These are phyloP conservation scores for Hydnomerulius pinastri DNA, from an alignment of 768 basidiomycete species.

Conservation along the genomic window DNA sequence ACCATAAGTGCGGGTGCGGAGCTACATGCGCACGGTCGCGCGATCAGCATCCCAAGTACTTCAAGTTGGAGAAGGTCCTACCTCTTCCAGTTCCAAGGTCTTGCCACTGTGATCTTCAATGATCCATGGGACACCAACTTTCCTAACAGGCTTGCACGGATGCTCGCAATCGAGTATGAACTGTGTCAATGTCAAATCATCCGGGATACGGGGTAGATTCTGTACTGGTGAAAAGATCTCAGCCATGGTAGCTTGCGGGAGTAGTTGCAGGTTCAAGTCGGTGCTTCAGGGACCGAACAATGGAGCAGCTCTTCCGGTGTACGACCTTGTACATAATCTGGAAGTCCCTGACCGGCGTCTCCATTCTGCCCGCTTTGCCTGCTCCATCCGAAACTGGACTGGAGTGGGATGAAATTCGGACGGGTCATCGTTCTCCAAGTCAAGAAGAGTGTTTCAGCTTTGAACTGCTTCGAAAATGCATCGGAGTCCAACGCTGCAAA, in stretches of 20 bases:
- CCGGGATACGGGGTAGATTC: constrained; percentile 26
- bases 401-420: too few relatives aligned
- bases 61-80: constrained; percentile 6
- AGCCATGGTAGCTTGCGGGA: constrained; percentile 7
- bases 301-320: too few relatives aligned
- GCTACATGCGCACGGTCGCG: constrained; percentile 13
- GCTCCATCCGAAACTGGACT: too few relatives aligned
- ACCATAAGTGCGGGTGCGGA: constrained; percentile 30
- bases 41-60: not conserved
- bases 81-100: constrained; percentile 30
- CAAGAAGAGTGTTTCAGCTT: too few relatives aligned
- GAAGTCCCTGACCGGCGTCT: too few relatives aligned
- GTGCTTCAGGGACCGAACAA: too few relatives aligned
- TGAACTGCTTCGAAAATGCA: too few relatives aligned
- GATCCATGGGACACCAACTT: constrained; percentile 28
- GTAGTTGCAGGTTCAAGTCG: too few relatives aligned
- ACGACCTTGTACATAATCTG: too few relatives aligned
- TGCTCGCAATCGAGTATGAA: constrained; percentile 31
- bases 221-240: constrained; percentile 12
- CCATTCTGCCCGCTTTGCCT: too few relatives aligned
- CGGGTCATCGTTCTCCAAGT: too few relatives aligned
- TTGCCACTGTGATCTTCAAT: constrained; percentile 37
- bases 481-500: too few relatives aligned
- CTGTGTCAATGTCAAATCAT: constrained; percentile 30
- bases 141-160: constrained; percentile 21